These are phyloP conservation scores for Pontederia crassipes DNA, from an alignment of 176 grass and related monocot species.

Conservation along the genomic window DNA sequence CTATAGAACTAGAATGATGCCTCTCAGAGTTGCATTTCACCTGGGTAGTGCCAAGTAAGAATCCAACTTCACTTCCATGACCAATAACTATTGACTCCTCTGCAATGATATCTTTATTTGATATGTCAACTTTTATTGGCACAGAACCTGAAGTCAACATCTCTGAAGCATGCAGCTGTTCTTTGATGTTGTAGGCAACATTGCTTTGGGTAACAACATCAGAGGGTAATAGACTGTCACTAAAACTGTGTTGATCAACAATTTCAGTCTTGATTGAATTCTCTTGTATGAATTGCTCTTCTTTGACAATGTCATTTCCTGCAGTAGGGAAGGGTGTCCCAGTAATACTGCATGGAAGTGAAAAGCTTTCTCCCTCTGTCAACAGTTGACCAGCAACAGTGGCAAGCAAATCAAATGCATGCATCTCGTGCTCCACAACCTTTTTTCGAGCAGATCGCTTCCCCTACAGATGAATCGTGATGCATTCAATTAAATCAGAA, in stretches of 20 bases:
- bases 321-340: not conserved
- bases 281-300: constrained; percentile 35
- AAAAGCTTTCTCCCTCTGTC: constrained; percentile 51
- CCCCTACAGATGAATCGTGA: constrained; percentile 27
- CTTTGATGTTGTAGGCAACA: constrained; percentile 11
- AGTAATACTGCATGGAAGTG: not conserved
- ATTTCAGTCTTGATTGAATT: constrained; percentile 59
- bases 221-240: constrained; percentile 39
- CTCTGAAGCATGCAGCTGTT: constrained; percentile 19
- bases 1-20: constrained; percentile 40
- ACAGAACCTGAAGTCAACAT: constrained; percentile 20
- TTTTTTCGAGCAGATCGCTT: constrained; percentile 88
- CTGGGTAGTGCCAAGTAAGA: constrained; percentile 19
- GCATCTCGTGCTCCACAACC: constrained; percentile 43
- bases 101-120: constrained; percentile 26
- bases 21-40: constrained; percentile 6
- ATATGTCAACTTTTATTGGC: constrained; percentile 26
- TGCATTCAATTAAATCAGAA: not conserved
- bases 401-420: constrained; percentile 82
- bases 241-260: constrained; percentile 71
- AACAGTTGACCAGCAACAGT: constrained; percentile 79
- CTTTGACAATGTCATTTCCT: constrained; percentile 37
- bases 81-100: constrained; percentile 29
- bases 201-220: constrained; percentile 22
- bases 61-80: constrained; percentile 27